Percentiles rank a stretch among this genome's conserved stretches.
These are phyloP conservation scores for Rhododendron molle DNA, from an alignment of 148 eudicot species.

Conservation along the genomic window DNA sequence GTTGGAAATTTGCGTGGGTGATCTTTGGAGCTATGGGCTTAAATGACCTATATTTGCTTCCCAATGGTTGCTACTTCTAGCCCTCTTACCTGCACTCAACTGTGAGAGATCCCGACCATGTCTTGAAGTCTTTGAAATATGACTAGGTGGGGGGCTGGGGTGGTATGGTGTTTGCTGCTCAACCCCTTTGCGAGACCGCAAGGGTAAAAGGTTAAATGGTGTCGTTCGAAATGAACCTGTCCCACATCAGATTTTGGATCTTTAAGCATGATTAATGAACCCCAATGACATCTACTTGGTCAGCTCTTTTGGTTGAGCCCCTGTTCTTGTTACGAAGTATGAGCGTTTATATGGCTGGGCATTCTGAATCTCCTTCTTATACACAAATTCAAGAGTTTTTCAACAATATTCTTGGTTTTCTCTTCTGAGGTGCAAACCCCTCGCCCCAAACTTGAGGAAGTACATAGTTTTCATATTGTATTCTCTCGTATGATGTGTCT, in stretches of 20 bases:
- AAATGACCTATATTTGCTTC: background rate
- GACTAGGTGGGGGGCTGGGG: background rate
- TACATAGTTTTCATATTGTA: background rate
- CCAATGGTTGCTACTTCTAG: background rate
- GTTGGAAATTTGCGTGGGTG: background rate
- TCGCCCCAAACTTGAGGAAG: background rate
- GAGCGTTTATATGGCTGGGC: background rate
- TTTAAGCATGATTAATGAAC: background rate
- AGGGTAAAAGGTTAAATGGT: background rate
- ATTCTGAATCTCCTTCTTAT: background rate
- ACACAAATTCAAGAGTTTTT: background rate
- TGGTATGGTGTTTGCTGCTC: background rate
- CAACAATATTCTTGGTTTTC: background rate
- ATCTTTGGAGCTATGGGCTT: background rate
- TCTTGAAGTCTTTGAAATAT: background rate
- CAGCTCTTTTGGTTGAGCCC: background rate
- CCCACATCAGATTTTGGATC: background rate
- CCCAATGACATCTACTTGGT: background rate
- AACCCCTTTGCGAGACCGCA: background rate
- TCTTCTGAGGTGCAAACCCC: background rate
- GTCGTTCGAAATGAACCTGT: background rate
- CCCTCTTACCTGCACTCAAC: background rate
- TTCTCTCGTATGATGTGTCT: background rate
- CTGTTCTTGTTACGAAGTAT: background rate
- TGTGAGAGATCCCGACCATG: background rate